Evolutionary conservation across 1,284 basidiomycete genomes (phyloP).

Genomic region (Ceratobasidium sp.): DNA sequence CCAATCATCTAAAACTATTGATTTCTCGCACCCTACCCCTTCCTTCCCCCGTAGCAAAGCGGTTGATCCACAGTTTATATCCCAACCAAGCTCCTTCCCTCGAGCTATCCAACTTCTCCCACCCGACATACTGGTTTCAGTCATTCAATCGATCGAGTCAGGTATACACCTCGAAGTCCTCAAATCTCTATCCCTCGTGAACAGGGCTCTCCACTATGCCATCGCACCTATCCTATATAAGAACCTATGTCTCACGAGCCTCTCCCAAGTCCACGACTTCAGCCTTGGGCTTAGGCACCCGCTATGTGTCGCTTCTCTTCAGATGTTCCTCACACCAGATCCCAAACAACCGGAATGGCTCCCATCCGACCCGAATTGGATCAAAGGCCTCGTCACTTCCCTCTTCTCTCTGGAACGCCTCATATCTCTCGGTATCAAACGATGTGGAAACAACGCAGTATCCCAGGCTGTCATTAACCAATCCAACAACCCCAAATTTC

Average conservation of each 20-base stretch:
- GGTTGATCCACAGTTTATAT: neutral
- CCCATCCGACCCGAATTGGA: constrained; percentile 1
- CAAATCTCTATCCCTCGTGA: constrained; percentile 24
- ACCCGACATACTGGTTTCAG: constrained; percentile 5
- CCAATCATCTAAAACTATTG: neutral
- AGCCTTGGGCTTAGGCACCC: constrained; percentile 10
- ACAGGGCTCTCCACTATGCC: constrained; percentile 7
- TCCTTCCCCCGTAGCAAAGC: neutral
- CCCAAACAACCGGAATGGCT: constrained; percentile 3
- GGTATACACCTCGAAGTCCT: neutral
- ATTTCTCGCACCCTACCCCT: constrained; percentile 1
- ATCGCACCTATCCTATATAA: constrained; percentile 32
- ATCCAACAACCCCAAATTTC: constrained; percentile 14
- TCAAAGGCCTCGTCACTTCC: neutral
- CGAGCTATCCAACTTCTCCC: constrained; percentile 23
- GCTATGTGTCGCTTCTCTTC: constrained; percentile 16
- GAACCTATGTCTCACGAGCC: neutral
- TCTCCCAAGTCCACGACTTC: constrained; percentile 18
- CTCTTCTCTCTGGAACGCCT: constrained; percentile 2
- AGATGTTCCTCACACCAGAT: constrained; percentile 37
- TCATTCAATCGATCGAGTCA: constrained; percentile 14
- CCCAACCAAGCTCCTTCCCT: neutral
- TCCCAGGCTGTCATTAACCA: neutral
- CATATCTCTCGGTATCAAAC: constrained; percentile 16
- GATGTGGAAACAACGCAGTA: neutral